These are phyloP conservation scores for Scedosporium boydii DNA, from an alignment of 2,329 filamentous ascomycete genomes.

Conservation along the genomic window DNA sequence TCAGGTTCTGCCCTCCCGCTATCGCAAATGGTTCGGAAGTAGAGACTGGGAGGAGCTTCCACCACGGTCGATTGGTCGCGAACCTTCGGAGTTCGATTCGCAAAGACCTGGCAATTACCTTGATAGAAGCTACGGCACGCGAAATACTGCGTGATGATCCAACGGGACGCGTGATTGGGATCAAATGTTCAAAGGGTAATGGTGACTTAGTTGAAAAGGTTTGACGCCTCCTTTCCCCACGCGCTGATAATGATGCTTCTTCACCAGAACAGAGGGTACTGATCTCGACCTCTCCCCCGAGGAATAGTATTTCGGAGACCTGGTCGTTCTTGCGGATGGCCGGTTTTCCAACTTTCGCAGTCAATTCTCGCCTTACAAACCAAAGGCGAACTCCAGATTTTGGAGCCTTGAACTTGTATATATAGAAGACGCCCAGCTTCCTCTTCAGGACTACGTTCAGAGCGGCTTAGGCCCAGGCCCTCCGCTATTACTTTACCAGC, in stretches of 20 bases:
- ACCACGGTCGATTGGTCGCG: neutral
- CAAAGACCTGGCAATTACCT: neutral
- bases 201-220: neutral
- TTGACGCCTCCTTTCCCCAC: no score
- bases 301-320: neutral
- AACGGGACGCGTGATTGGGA: neutral
- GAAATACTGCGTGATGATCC: neutral
- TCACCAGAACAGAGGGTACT: no score
- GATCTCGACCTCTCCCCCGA: no score
- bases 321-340: neutral
- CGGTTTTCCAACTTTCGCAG: neutral
- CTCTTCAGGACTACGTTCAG: neutral
- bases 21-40: neutral
- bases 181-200: neutral
- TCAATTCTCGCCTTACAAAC: neutral
- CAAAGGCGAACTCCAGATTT: neutral
- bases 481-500: neutral
- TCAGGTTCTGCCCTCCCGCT: neutral
- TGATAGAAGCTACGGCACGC: neutral
- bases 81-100: neutral
- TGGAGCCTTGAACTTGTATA: neutral
- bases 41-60: neutral
- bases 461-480: neutral
- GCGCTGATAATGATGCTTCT: no score
- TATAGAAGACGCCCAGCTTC: neutral